Conservation (phyloP, 768 basidiomycete genomes). For the Calocera cornea region DNA sequence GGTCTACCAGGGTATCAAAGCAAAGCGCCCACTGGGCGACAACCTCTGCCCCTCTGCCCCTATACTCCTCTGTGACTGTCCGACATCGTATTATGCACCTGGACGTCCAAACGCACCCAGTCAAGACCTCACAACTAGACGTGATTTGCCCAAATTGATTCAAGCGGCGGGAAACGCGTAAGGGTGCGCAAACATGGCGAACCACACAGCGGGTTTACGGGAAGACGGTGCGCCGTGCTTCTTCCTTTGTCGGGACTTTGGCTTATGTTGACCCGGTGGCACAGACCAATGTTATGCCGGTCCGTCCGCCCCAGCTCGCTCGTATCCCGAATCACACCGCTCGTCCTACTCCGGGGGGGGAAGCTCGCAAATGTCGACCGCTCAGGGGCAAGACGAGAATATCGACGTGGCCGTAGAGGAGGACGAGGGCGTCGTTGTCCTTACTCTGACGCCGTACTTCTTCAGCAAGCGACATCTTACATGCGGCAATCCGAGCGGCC, state of each 20-base stretch:
- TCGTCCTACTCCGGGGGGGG: background rate
- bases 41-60: background rate
- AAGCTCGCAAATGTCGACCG: constrained; percentile 1
- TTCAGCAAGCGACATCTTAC: constrained; percentile 68
- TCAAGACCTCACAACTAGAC: background rate
- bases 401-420: background rate
- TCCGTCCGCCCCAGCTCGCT: background rate
- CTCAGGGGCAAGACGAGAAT: background rate
- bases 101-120: background rate
- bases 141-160: background rate
- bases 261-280: background rate
- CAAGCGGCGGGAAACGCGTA: background rate
- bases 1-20: background rate
- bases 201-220: background rate
- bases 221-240: background rate
- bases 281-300: background rate
- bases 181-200: constrained; percentile 5
- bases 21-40: background rate
- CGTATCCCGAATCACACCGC: background rate
- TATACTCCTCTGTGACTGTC: background rate
- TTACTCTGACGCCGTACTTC: constrained; percentile 24
- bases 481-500: constrained; percentile 70
- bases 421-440: constrained; percentile 10
- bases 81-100: constrained; percentile 2
- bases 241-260: background rate